Base-by-base conservation (phyloP, 345 rosid genomes). In the Murraya paniculata region DNA sequence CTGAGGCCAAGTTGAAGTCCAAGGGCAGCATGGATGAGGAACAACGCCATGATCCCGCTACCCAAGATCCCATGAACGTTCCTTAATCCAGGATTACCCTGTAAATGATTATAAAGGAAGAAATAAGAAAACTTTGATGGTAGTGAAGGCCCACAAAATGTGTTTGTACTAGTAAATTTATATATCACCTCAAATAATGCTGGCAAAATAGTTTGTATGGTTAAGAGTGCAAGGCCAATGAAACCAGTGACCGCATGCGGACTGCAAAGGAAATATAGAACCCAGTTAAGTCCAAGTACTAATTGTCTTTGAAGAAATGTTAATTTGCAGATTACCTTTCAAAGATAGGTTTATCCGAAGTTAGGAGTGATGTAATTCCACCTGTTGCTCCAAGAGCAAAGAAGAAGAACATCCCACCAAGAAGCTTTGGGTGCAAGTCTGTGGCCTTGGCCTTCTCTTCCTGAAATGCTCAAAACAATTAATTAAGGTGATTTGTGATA, bases 321-420 rank as follows among this genome's bases (percentile, higher is more conserved):
- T 7, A 50, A 41, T 6, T 33, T 24, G 39, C 0, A 19, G 31
- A 19, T 21, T 75, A 89, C 98, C 98, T 93, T 83, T 93, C 92
- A 1, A 93, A 87, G 68, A 96, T 91, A 19, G 97, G 95, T 81
- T 83, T 93, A 72, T 87, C 95, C 0, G 99, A 93, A 69, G 99
- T 93, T 77, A 93, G 92, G 39, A 96, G 90, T 65, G 99, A 88
- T 72, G 86, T 92, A 30, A 96, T 11, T 64, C 99, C 98, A 71
- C 98, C 99, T 0, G 95, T 93, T 45, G 99, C 99, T 66, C 99
- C 99, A 36, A 92, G 90, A 7, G 97, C 86, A 78, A 96, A 96
- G 86, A 92, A 96, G 94, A 94, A 89, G 84, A 92, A 96, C 98
- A 96, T 92, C 36, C 97, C 99, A 0, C 85, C 97, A 8, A 96